These are phyloP conservation scores for Tylopilus vinaceipallidus DNA, from an alignment of 768 basidiomycete species.

Conservation along the genomic window DNA sequence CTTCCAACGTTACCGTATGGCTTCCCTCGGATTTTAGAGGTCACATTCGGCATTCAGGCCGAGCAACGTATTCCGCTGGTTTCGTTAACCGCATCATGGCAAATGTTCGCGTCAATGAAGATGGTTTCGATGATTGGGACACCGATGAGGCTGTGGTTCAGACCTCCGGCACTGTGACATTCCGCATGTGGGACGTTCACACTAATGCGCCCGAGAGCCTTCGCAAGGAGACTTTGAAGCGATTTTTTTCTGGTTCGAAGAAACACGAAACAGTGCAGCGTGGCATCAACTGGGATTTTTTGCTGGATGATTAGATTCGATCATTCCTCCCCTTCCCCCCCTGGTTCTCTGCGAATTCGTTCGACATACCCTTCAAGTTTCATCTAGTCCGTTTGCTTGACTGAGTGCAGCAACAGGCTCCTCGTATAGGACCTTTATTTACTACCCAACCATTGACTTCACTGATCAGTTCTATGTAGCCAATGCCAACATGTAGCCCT, in stretches of 20 bases:
- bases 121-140: constrained; percentile 33
- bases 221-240: constrained; percentile 60
- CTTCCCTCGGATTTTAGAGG: constrained; percentile 80
- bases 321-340: too few relatives aligned
- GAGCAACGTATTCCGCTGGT: constrained; percentile 61
- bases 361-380: constrained; percentile 12
- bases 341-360: constrained; percentile 6
- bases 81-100: constrained; percentile 67
- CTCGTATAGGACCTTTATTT: constrained; percentile 18
- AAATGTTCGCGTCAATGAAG: constrained; percentile 49
- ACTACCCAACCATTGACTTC: constrained; percentile 9
- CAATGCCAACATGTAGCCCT: constrained; percentile 27
- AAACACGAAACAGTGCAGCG: constrained; percentile 46
- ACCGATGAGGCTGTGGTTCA: constrained; percentile 64
- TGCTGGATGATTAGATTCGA: constrained; percentile 64
- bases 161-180: constrained; percentile 59
- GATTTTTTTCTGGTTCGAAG: constrained; percentile 57
- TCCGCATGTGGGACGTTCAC: constrained; percentile 79
- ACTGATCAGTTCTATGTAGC: constrained; percentile 24
- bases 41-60: constrained; percentile 54
- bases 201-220: constrained; percentile 61
- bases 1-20: constrained; percentile 74
- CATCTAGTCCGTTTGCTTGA: constrained; percentile 2
- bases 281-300: constrained; percentile 73
- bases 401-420: constrained; percentile 10